Conservation (phyloP, 1,139 yeast genomes). For the Pichia sp. region DNA sequence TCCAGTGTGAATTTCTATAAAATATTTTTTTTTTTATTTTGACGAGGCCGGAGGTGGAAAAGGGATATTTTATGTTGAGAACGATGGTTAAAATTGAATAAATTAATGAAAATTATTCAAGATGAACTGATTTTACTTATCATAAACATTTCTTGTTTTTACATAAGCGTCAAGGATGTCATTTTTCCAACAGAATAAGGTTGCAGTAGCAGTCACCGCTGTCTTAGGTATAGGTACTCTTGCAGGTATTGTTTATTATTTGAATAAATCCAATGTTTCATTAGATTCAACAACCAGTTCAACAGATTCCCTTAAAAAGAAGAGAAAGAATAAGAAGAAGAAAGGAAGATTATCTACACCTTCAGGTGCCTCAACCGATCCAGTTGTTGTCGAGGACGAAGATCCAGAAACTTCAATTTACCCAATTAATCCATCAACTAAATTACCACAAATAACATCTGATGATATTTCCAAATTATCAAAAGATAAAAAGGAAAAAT, state of each 20-base stretch:
- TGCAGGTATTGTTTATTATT: conserved; percentile 52
- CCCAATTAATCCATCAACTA: conserved; percentile 44
- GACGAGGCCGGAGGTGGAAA: no score
- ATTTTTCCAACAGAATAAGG: conserved; percentile 36
- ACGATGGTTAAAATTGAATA: no score
- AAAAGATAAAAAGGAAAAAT: conserved; percentile 52
- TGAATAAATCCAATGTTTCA: conserved; percentile 29
- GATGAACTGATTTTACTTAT: no score
- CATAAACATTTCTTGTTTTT: no score
- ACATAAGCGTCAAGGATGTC: no score
- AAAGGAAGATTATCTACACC: conserved; percentile 37
- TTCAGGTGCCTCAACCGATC: not conserved
- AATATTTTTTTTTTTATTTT: not conserved
- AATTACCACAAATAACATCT: conserved; percentile 50
- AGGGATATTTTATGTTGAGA: no score
- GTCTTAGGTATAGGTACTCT: conserved; percentile 58
- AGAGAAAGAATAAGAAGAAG: conserved; percentile 38
- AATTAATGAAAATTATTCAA: no score
- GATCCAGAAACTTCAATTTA: conserved; percentile 20
- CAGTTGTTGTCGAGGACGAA: conserved; percentile 16
- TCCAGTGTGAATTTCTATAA: no score
- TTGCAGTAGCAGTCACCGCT: conserved; percentile 53
- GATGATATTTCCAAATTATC: conserved; percentile 43
- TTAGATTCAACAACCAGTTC: conserved; percentile 15
- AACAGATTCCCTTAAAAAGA: conserved; percentile 29